These are phyloP conservation scores for Candida ipomoeae DNA, from an alignment of 805 yeast species.

Conservation along the genomic window DNA sequence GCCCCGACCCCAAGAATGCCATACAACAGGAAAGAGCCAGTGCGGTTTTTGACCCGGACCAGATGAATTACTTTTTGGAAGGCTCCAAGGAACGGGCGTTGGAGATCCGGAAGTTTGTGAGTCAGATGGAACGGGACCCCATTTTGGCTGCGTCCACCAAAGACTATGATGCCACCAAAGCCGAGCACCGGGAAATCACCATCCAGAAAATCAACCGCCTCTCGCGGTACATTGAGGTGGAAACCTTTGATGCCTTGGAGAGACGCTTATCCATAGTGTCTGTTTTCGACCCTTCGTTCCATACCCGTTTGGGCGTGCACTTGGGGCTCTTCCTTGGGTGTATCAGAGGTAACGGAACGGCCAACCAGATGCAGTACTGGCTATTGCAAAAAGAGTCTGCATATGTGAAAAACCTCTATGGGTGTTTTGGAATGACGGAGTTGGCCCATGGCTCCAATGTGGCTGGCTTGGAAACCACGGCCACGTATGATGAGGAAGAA, in stretches of 20 bases:
- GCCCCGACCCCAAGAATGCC: constrained; percentile 33
- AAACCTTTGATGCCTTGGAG: constrained; percentile 44
- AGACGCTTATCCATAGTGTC: constrained; percentile 56
- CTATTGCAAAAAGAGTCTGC: constrained; percentile 62
- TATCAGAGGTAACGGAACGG: constrained; percentile 82
- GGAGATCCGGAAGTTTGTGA: constrained; percentile 46
- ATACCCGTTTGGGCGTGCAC: constrained; percentile 85
- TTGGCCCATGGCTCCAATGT: constrained; percentile 75
- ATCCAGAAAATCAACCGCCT: constrained; percentile 60
- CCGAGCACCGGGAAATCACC: constrained; percentile 54
- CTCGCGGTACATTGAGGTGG: constrained; percentile 56
- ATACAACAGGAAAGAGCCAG: constrained; percentile 43
- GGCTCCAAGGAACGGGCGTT: constrained; percentile 42
- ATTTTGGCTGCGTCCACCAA: constrained; percentile 49
- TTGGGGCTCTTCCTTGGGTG: constrained; percentile 80
- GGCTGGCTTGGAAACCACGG: constrained; percentile 90
- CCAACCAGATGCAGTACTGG: constrained; percentile 83
- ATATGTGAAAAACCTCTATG: constrained; percentile 52
- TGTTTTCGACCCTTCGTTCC: constrained; percentile 71
- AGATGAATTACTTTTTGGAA: constrained; percentile 54
- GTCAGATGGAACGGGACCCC: constrained; percentile 66
- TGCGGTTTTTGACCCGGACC: constrained; percentile 32
- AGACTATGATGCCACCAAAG: constrained; percentile 56
- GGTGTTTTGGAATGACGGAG: constrained; percentile 64
- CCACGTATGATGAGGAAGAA: constrained; percentile 61